These are phyloP conservation scores for Termitomyces sp. DNA, from an alignment of 768 basidiomycete species.

Conservation along the genomic window DNA sequence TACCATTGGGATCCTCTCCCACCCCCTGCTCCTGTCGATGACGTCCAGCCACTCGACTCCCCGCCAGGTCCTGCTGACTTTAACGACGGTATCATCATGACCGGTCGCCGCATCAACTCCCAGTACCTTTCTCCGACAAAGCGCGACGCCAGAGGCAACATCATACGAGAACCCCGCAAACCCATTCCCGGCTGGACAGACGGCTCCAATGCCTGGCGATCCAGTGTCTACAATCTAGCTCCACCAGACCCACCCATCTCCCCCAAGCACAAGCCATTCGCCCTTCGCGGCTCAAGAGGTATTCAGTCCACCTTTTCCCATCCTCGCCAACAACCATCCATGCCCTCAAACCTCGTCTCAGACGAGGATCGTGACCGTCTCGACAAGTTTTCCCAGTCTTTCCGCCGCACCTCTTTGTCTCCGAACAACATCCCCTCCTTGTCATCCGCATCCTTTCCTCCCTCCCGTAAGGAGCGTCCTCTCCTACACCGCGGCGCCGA, in stretches of 20 bases:
- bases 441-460: conserved; percentile 29
- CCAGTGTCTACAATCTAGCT: conserved; percentile 50
- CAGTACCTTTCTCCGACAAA: conserved; percentile 36
- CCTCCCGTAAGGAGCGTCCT: conserved; percentile 41
- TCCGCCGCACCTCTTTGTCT: conserved; percentile 44
- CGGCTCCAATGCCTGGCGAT: conserved; percentile 61
- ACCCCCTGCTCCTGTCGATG: conserved; percentile 31
- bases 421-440: conserved; percentile 27
- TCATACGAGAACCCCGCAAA: conserved; percentile 29
- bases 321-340: conserved; percentile 8
- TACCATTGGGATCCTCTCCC: conserved; percentile 51
- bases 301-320: conserved; percentile 40
- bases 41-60: conserved; percentile 16
- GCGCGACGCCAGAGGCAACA: conserved; percentile 26
- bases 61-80: conserved; percentile 30
- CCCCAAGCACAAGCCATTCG: conserved; percentile 37
- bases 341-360: conserved; percentile 3
- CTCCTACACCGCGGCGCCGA: conserved; percentile 56
- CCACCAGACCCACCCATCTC: conserved; percentile 29
- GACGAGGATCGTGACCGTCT: conserved; percentile 38
- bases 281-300: conserved; percentile 42
- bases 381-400: conserved; percentile 48
- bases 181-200: conserved; percentile 67
- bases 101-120: conserved; percentile 45
- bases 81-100: conserved; percentile 66